Conservation (phyloP, 2,329 filamentous ascomycete genomes). For the Didymella sp. region DNA sequence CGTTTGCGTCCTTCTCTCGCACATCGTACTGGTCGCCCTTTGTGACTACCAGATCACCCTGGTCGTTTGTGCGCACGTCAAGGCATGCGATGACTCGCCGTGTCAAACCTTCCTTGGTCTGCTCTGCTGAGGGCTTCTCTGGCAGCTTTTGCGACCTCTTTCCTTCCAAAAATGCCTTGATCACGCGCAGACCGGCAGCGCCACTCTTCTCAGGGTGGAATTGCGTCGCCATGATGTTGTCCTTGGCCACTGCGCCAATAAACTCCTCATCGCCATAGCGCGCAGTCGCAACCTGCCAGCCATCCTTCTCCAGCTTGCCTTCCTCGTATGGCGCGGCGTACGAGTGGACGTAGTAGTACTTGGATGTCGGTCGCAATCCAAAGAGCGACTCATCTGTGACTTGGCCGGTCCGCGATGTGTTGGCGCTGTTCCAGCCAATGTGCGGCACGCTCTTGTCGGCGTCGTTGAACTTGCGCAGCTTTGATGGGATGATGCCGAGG, state of each 20-base stretch:
- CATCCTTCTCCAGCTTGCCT: conserved; percentile 77
- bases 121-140: conserved; percentile 39
- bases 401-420: conserved; percentile 59
- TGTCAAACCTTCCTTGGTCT: conserved; percentile 74
- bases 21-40: conserved; percentile 99
- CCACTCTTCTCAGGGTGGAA: conserved; percentile 99
- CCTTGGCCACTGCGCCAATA: conserved; percentile 84
- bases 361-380: conserved; percentile 78
- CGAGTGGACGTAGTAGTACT: conserved; percentile 99
- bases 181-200: conserved; percentile 80
- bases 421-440: conserved; percentile 97
- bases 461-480: conserved; percentile 78
- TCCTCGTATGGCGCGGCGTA: conserved; percentile 81
- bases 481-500: conserved; percentile 74
- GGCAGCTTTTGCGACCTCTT: conserved; percentile 64
- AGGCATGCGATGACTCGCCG: conserved; percentile 93
- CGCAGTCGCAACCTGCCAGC: conserved; percentile 92
- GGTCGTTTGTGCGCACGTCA: conserved; percentile 92
- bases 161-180: conserved; percentile 87
- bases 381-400: conserved; percentile 68
- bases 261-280: conserved; percentile 89
- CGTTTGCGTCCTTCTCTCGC: conserved; percentile 75
- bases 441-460: conserved; percentile 89
- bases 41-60: conserved; percentile 93
- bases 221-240: conserved; percentile 88